These are phyloP conservation scores for Metschnikowia chrysomelidarum DNA, from an alignment of 805 yeast genomes.

Conservation along the genomic window DNA sequence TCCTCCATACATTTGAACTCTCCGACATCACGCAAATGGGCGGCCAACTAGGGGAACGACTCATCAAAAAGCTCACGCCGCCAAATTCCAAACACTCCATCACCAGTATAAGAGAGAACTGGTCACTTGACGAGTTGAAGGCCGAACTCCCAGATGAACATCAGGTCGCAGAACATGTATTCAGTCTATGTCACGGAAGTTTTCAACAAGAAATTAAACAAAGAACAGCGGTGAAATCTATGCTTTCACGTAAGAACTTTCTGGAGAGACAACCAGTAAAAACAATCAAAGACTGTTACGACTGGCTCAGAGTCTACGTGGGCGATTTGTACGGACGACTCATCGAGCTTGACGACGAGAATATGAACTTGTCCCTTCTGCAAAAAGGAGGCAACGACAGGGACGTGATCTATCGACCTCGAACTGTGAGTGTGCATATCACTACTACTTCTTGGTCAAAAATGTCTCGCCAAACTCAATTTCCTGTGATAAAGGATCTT, in stretches of 20 bases:
- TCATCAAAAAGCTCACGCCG: conserved; percentile 48
- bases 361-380: conserved; percentile 28
- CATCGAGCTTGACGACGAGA: conserved; percentile 72
- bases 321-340: conserved; percentile 75
- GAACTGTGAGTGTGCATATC: conserved; percentile 46
- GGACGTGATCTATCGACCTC: conserved; percentile 47
- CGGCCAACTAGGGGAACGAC: conserved; percentile 74
- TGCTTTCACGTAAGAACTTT: conserved; percentile 87
- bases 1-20: conserved; percentile 60
- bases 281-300: conserved; percentile 53
- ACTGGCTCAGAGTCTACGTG: conserved; percentile 81
- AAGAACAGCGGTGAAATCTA: conserved; percentile 69
- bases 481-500: conserved; percentile 36
- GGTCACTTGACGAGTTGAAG: conserved; percentile 28
- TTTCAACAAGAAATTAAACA: conserved; percentile 52
- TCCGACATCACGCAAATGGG: conserved; percentile 89
- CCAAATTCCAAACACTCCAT: conserved; percentile 48
- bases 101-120: conserved; percentile 49
- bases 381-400: conserved; percentile 22
- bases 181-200: conserved; percentile 63
- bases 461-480: conserved; percentile 42
- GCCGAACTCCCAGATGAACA: conserved; percentile 38
- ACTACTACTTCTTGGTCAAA: conserved; percentile 22
- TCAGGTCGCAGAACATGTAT: conserved; percentile 53
- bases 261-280: conserved; percentile 51